A percentile compares a stretch with the other conserved stretches of the same genome.
Evolutionary conservation across 148 eudicot genomes (phyloP).

Genomic region (Beta vulgaris): DNA sequence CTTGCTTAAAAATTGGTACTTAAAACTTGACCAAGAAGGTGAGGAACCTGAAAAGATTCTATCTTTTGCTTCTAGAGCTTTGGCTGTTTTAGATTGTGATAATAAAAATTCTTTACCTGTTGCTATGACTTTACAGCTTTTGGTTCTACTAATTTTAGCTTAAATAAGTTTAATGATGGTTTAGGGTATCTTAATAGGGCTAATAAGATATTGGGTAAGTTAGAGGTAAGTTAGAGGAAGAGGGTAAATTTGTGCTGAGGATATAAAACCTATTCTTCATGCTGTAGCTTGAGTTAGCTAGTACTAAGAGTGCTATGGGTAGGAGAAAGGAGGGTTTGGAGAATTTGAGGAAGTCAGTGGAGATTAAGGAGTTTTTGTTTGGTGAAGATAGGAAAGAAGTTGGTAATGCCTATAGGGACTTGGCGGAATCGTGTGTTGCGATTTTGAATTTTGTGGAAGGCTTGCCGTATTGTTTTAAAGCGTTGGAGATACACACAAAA

Average conservation of each 20-base stretch:
- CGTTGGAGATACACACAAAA: slow-evolving; percentile 59
- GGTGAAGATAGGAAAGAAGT: slow-evolving; percentile 67
- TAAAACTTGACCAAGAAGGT: slow-evolving; percentile 85
- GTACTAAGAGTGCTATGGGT: slow-evolving; percentile 76
- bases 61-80: slow-evolving; percentile 71
- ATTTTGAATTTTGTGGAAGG: slow-evolving; percentile 74
- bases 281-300: slow-evolving; percentile 74
- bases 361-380: slow-evolving; percentile 60
- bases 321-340: slow-evolving; percentile 82
- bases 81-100: slow-evolving; percentile 48
- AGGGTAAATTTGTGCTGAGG: slow-evolving; percentile 34
- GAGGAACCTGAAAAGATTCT: slow-evolving; percentile 64
- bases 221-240: slow-evolving; percentile 49
- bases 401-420: slow-evolving; percentile 72
- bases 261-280: slow-evolving; percentile 64
- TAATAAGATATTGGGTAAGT: slow-evolving; percentile 50
- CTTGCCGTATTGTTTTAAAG: slow-evolving; percentile 65
- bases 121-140: slow-evolving; percentile 79
- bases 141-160: slow-evolving; percentile 58
- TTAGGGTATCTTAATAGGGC: slow-evolving; percentile 83
- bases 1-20: slow-evolving; percentile 78
- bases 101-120: slow-evolving; percentile 43
- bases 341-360: slow-evolving; percentile 61
- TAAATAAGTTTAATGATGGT: slow-evolving; percentile 71
- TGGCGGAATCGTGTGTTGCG: slow-evolving; percentile 72